Conservation (phyloP, 148 eudicot species). For the Chenopodium album region DNA sequence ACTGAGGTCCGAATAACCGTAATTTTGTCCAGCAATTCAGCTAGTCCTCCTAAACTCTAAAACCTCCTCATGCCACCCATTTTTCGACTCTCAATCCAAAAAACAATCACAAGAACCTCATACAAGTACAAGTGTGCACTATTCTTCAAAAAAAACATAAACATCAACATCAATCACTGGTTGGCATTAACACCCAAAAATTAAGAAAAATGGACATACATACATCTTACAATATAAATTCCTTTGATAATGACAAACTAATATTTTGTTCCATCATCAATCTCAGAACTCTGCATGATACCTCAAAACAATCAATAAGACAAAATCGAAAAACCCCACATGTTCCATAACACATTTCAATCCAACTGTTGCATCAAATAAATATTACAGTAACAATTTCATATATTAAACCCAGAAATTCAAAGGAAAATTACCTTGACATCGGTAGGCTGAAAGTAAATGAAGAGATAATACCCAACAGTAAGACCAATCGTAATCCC, state of each 20-base stretch:
- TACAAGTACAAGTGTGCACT: not conserved
- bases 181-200: not conserved
- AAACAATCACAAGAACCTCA: not conserved
- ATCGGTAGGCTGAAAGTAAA: constrained; percentile 63
- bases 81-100: not conserved
- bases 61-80: not conserved
- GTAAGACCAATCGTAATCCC: constrained; percentile 68
- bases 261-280: constrained; percentile 1
- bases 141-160: not conserved
- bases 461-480: constrained; percentile 68
- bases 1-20: not conserved
- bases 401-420: not conserved
- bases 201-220: not conserved
- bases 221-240: not conserved
- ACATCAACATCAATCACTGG: constrained; percentile 10
- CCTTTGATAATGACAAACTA: not conserved
- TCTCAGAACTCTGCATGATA: not conserved
- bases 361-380: not conserved
- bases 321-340: not conserved
- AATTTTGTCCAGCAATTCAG: not conserved
- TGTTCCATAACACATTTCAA: too few relatives aligned
- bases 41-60: not conserved
- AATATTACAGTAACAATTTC: not conserved
- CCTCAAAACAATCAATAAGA: not conserved
- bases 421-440: constrained; percentile 50